A percentile compares a stretch with the other conserved stretches of the same genome.
phyloP scores from a whole-genome alignment of 768 basidiomycete genomes.

The Phylloporus sp. region DNA sequence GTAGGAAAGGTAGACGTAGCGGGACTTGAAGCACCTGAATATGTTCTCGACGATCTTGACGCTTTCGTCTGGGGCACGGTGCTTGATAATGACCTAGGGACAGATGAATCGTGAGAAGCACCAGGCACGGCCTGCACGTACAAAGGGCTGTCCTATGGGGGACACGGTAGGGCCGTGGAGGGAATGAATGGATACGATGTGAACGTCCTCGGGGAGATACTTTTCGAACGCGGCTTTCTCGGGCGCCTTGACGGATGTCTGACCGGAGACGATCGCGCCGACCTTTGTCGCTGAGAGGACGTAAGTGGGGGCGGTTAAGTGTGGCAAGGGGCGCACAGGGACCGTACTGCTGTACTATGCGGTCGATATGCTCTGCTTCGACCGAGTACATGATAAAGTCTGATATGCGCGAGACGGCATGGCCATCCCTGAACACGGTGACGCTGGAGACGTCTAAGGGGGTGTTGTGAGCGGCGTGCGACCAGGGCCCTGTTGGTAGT shows the following conservation, averaged over 20 bases:
- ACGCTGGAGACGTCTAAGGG: conserved; percentile 55
- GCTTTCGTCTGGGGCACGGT: conserved; percentile 73
- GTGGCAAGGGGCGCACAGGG: conserved; percentile 61
- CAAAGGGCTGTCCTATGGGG: conserved; percentile 85
- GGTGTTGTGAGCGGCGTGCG: conserved; percentile 11
- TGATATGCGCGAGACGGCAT: conserved; percentile 80
- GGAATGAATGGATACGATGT: conserved; percentile 92
- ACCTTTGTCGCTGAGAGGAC: conserved; percentile 74
- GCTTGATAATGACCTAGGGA: conserved; percentile 78
- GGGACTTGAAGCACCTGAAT: conserved; percentile 72
- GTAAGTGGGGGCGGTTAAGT: background rate
- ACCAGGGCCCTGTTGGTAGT: background rate
- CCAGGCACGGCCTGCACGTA: conserved; percentile 33
- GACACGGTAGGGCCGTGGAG: conserved; percentile 91
- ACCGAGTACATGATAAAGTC: conserved; percentile 96
- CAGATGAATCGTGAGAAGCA: background rate
- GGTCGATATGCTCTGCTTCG: conserved; percentile 82
- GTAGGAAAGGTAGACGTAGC: conserved; percentile 91
- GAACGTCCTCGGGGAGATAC: conserved; percentile 78
- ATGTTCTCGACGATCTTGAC: conserved; percentile 78
- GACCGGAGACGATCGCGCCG: conserved; percentile 88
- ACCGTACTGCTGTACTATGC: conserved; percentile 84
- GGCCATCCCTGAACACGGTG: conserved; percentile 71
- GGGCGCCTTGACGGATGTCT: conserved; percentile 96
- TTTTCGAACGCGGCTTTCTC: conserved; percentile 88